Conservation (phyloP, 176 grass and related monocot genomes). For the Neostapfia colusana region DNA sequence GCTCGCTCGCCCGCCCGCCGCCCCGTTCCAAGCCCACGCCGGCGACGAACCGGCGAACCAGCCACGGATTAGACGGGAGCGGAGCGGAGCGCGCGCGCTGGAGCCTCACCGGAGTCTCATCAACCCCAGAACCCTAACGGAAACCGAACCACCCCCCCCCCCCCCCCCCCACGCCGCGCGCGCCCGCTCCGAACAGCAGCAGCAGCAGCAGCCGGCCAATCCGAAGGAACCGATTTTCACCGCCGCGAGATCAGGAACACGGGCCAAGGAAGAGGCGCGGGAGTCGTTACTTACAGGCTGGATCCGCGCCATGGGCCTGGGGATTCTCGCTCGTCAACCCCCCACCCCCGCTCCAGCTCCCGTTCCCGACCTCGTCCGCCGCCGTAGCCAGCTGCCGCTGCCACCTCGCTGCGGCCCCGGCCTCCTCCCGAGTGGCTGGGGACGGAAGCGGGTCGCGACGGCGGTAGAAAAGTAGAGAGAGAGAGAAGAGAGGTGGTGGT, state of each 20-base stretch:
- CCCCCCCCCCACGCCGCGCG: neutral
- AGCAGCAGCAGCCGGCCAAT: neutral
- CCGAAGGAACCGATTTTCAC: neutral
- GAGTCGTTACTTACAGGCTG: slow-evolving; percentile 29
- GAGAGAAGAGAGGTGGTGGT: neutral
- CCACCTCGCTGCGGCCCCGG: neutral
- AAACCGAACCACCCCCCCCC: no score
- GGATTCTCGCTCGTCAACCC: no score
- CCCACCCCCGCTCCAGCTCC: neutral
- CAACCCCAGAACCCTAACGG: neutral
- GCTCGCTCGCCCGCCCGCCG: neutral
- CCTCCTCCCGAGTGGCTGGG: neutral
- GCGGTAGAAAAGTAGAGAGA: neutral
- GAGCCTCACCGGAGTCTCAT: no score
- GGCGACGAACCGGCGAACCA: neutral
- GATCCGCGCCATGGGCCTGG: slow-evolving; percentile 30
- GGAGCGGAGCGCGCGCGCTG: neutral
- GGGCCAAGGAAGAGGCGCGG: neutral
- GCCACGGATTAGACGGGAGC: neutral
- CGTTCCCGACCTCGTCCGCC: neutral
- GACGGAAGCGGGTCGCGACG: neutral
- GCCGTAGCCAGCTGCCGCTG: neutral
- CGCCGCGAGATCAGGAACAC: neutral
- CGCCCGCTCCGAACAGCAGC: neutral
- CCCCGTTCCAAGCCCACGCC: neutral